Evolutionary conservation across 306 rosid genomes (phyloP), one percentile per base, ranked within the genome.

Genomic region (Hippophae gyantsensis): DNA sequence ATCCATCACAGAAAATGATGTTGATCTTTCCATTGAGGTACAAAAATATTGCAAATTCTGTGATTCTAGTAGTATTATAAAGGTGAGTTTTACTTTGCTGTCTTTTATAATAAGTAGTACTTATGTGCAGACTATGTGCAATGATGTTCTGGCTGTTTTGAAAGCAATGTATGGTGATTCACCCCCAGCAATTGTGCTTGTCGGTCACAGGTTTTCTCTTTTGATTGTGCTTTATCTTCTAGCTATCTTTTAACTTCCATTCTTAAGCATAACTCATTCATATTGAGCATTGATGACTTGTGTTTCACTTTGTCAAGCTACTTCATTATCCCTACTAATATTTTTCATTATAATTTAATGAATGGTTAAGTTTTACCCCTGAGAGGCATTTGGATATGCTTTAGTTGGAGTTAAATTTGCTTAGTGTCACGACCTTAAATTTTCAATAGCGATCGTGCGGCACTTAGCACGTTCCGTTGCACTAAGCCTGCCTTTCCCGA

Each of bases 11-110:
- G 99, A 88, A 63, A 79, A 82, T 76, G 96, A 92, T 18, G 59
- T 84, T 3, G 90, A 92, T 72, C 79, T 92, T 71, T 85, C 96
- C 18, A 72, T 83, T 72, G 96, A 83, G 95, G 96, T 92, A 74
- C 27, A 42, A 48, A 56, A 60, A 47, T 63, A 43, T 52, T 68
- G 41, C 53, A 32, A 41, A 46, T 13, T 6, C 11, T 50, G 56
- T 52, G 57, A 18, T 54, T 57, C 53, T 13, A 49, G n/a, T 7
- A n/a, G 53, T 49, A 12, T 26, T 26, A 52, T 55, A 60, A 13
- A 38, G 70, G 51, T 54, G 42, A 42, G 51, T 26, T 60, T 48
- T 53, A 13, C 43, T 70, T 57, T 55, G 27, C 54, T 72, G 18
- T 43, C 2, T 13, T 12, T 32, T 56, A 8, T 27, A 57, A 43